A percentile compares a stretch with the other conserved stretches of the same genome.
These are phyloP conservation scores for Zasmidium cellare DNA, from an alignment of 2,329 filamentous ascomycete species.

Conservation along the genomic window DNA sequence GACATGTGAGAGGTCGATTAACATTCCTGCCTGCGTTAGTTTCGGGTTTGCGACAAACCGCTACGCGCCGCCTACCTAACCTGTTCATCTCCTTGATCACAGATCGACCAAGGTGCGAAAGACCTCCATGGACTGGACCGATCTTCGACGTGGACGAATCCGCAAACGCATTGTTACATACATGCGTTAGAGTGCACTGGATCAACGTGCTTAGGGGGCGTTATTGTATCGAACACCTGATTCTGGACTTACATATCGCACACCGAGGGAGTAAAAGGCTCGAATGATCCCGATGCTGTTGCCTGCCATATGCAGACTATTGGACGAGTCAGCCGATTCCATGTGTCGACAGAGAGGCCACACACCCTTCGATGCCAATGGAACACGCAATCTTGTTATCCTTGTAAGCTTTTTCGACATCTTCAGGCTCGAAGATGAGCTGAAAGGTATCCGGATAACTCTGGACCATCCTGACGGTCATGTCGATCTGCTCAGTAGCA, in stretches of 20 bases:
- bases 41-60: neutral
- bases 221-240: neutral
- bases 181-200: conserved; percentile 22
- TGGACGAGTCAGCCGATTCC: neutral
- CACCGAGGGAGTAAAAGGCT: conserved; percentile 39
- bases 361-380: conserved; percentile 39
- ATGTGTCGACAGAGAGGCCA: neutral
- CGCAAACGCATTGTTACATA: conserved; percentile 25
- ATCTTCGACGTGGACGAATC: conserved; percentile 19
- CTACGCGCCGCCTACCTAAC: conserved; percentile 31
- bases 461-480: conserved; percentile 32
- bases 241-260: conserved; percentile 38
- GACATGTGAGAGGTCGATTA: conserved; percentile 23
- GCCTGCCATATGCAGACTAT: conserved; percentile 26
- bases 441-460: conserved; percentile 31
- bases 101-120: conserved; percentile 28
- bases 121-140: conserved; percentile 16
- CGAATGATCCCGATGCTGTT: conserved; percentile 38
- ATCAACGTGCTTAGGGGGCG: neutral
- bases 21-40: conserved; percentile 19
- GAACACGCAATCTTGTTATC: conserved; percentile 38
- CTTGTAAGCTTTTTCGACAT: conserved; percentile 34
- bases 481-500: conserved; percentile 27
- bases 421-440: conserved; percentile 29
- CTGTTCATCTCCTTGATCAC: conserved; percentile 41